Conservation (phyloP, 2,329 filamentous ascomycete species). For the Nigrospora oryzae region DNA sequence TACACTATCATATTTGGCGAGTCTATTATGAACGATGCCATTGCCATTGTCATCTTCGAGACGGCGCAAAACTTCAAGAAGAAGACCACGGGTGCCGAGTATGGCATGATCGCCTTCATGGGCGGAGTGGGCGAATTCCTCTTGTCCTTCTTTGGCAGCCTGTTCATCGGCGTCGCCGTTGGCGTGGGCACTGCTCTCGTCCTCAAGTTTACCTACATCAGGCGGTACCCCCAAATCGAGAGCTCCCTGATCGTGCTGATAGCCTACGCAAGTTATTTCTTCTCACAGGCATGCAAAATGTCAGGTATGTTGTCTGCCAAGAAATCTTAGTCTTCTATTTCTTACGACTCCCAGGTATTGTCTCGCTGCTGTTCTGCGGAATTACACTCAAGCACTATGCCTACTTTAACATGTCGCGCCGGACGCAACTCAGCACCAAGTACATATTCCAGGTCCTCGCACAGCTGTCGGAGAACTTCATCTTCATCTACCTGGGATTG, state of each 20-base stretch:
- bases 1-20: constrained; percentile 99
- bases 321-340: neutral
- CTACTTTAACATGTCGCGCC: constrained; percentile 99
- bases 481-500: constrained; percentile 96
- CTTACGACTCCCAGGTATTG: constrained; percentile 58
- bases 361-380: constrained; percentile 92
- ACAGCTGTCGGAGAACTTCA: constrained; percentile 96
- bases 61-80: constrained; percentile 89
- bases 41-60: constrained; percentile 97
- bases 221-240: constrained; percentile 91
- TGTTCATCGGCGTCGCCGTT: constrained; percentile 80
- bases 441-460: constrained; percentile 93
- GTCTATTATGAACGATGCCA: constrained; percentile 94
- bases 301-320: constrained; percentile 59
- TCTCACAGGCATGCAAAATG: constrained; percentile 91
- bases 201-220: constrained; percentile 89
- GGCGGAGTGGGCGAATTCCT: constrained; percentile 93
- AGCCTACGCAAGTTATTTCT: constrained; percentile 94
- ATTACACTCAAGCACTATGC: constrained; percentile 98
- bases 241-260: constrained; percentile 91
- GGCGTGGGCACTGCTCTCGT: constrained; percentile 81
- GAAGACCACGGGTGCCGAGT: constrained; percentile 60
- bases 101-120: constrained; percentile 76
- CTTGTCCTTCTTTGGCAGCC: constrained; percentile 88
- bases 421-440: constrained; percentile 95